Conservation (phyloP, 2,329 filamentous ascomycete species). For the Penicillium sp. region DNA sequence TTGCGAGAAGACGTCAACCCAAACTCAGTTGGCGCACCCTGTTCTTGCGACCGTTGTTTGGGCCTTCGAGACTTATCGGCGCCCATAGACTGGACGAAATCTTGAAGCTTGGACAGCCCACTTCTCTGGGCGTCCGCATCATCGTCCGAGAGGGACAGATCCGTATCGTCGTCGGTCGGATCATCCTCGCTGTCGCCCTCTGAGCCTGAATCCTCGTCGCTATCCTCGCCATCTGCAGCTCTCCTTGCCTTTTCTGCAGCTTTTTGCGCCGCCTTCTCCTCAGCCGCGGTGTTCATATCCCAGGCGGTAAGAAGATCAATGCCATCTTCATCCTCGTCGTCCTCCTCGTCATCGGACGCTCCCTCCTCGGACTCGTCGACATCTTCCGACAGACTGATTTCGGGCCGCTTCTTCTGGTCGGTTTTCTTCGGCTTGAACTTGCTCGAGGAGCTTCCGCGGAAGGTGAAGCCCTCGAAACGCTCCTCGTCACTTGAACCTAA, state of each 20-base stretch:
- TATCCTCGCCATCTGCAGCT: slow-evolving; percentile 33
- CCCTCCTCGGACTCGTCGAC: slow-evolving; percentile 49
- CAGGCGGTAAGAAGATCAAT: slow-evolving; percentile 65
- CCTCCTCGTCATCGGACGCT: slow-evolving; percentile 52
- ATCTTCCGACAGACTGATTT: slow-evolving; percentile 55
- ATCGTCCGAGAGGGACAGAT: slow-evolving; percentile 43
- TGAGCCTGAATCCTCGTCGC: slow-evolving; percentile 41
- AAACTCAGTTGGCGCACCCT: slow-evolving; percentile 63
- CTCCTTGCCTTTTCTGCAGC: slow-evolving; percentile 32
- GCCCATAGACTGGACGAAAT: slow-evolving; percentile 68
- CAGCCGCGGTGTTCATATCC: slow-evolving; percentile 53
- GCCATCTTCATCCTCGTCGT: slow-evolving; percentile 65
- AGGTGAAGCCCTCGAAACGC: slow-evolving; percentile 74
- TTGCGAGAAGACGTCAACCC: slow-evolving; percentile 63
- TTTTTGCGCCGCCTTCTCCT: slow-evolving; percentile 44
- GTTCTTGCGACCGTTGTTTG: slow-evolving; percentile 55
- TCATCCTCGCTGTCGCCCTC: slow-evolving; percentile 50
- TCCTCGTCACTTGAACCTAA: slow-evolving; percentile 89
- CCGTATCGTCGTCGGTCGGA: slow-evolving; percentile 45
- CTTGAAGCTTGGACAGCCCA: slow-evolving; percentile 66
- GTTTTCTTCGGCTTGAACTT: slow-evolving; percentile 36
- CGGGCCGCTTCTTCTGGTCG: slow-evolving; percentile 30
- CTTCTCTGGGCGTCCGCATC: slow-evolving; percentile 53
- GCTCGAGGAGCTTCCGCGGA: slow-evolving; percentile 59
- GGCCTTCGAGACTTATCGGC: slow-evolving; percentile 40